Evolutionary conservation across 2,329 filamentous ascomycete species (phyloP), one percentile per base, ranked within the genome.

Genomic region (Fusarium sp.): DNA sequence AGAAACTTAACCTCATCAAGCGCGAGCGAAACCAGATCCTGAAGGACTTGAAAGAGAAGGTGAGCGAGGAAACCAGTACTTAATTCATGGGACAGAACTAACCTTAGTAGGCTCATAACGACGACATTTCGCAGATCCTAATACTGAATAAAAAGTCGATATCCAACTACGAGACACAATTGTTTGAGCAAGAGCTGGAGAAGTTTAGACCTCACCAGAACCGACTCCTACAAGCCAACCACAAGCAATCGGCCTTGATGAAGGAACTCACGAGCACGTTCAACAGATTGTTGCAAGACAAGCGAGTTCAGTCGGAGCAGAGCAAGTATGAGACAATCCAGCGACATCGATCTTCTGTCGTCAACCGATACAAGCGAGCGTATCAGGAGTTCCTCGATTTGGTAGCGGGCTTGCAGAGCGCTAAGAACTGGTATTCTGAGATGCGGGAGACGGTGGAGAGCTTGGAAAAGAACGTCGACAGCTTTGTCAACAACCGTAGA

Each of bases 61-160:
- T 96, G 76, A 70, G 83, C 61, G 12, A 31, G 12, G n/a, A 10
- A 4, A 25, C 15, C 8, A 7, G 28, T 11, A 15, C 7, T 29
- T 10, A 35, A 19, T 19, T 7, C 31, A 22, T 12, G 41, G 22
- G 29, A 5, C 28, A 5, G 4, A n/a, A 55, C 69, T 73, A 53
- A 77, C 55, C 59, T 61, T 43, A 15, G 3, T 9, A 97, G 94
- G 90, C 94, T 49, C 94, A 96, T 77, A 92, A 91, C 66, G 96
- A 99, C 72, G 96, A 99, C 72, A 99, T 99, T 64, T 97, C 93
- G 6, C 95, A 97, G 72, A 93, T 98, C 11, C 83, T 99, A 58
- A 99, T 99, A 53, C 81, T 99, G 57, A 99, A 99, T 82, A 98
- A 98, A 75, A 99, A 98, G 78, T 90, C 92, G 2, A 94, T 98